These are phyloP conservation scores for Thalassiosira profunda DNA, from an alignment of 108 stramenopile genomes.

Conservation along the genomic window DNA sequence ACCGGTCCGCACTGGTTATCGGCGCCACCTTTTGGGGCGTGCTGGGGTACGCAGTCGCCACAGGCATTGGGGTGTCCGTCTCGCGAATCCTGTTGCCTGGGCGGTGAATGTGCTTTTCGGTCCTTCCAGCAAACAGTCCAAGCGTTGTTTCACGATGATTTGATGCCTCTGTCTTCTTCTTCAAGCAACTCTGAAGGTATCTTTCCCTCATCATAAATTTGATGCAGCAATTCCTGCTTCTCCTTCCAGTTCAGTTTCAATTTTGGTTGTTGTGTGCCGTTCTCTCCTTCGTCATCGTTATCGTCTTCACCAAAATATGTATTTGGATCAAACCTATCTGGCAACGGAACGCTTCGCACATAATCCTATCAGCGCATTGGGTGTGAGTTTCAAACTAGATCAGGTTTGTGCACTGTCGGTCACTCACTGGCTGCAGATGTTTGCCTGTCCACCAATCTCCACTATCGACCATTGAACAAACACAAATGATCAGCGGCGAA, in stretches of 20 bases:
- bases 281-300: neutral
- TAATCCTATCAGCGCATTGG: neutral
- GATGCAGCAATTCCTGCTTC: conserved; percentile 12
- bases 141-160: no score
- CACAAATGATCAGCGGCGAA: neutral
- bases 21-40: no score
- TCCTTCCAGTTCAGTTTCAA: conserved; percentile 13
- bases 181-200: conserved; percentile 2
- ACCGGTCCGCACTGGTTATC: no score
- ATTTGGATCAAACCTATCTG: conserved; percentile 10
- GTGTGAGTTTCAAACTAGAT: neutral
- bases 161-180: neutral
- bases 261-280: neutral
- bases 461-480: neutral
- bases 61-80: no score
- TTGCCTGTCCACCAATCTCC: conserved; percentile 33
- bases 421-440: conserved; percentile 19
- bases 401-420: neutral
- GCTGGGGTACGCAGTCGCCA: no score
- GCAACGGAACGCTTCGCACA: conserved; percentile 19
- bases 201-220: conserved; percentile 18
- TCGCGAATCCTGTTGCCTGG: no score
- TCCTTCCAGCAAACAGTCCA: no score
- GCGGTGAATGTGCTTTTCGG: no score
- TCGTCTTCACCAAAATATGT: conserved; percentile 8